Conservation (phyloP, 2,329 filamentous ascomycete species). For the Ophiostoma sp. region DNA sequence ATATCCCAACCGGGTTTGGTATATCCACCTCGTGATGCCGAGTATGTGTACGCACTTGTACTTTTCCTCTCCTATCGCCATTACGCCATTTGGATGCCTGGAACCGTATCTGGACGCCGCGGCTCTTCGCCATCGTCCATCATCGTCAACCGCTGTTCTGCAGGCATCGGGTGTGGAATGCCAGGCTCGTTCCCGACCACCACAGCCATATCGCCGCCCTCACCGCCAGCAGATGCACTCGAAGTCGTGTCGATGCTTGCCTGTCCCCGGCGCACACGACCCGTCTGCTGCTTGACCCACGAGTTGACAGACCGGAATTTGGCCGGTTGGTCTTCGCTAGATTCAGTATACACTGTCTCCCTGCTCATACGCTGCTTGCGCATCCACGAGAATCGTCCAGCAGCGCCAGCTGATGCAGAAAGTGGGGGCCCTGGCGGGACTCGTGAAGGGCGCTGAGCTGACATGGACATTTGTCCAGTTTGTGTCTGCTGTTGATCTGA, state of each 20-base stretch:
- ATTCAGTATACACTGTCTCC: slow-evolving; percentile 55
- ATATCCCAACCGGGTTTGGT: not conserved
- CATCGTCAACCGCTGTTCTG: slow-evolving; percentile 51
- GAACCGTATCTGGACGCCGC: slow-evolving; percentile 42
- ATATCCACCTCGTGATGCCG: not conserved
- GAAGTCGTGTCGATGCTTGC: slow-evolving; percentile 37
- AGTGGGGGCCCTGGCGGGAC: not conserved
- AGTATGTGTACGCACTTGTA: not conserved
- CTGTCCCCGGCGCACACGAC: slow-evolving; percentile 51
- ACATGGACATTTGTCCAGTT: slow-evolving; percentile 19
- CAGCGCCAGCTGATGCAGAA: slow-evolving; percentile 24
- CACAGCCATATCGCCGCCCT: slow-evolving; percentile 29
- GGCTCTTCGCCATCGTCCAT: slow-evolving; percentile 52
- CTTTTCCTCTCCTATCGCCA: not conserved
- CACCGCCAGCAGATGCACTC: not conserved
- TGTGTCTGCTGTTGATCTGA: slow-evolving; percentile 27
- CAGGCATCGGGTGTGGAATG: slow-evolving; percentile 40
- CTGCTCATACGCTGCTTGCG: slow-evolving; percentile 32
- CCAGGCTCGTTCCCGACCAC: slow-evolving; percentile 33
- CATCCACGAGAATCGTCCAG: slow-evolving; percentile 30
- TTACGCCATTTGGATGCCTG: slow-evolving; percentile 14
- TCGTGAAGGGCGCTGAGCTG: slow-evolving; percentile 3
- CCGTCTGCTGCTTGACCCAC: slow-evolving; percentile 66
- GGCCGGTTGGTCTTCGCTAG: slow-evolving; percentile 55
- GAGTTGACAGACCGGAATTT: slow-evolving; percentile 60